These are phyloP conservation scores for Funneliformis geosporum DNA, from an alignment of 192 early-diverging fungal species.

Conservation along the genomic window DNA sequence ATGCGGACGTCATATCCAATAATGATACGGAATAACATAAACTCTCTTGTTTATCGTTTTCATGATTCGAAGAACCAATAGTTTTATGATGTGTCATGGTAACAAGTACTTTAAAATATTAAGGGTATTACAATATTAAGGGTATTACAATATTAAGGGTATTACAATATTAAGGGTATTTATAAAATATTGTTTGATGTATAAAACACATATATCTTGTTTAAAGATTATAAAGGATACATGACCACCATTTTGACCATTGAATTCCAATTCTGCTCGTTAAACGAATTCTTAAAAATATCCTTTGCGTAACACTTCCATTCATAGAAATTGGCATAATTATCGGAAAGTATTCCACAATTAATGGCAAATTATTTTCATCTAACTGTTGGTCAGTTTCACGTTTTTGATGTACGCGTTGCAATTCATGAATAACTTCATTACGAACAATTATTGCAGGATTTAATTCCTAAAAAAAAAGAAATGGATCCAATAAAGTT, in stretches of 20 bases:
- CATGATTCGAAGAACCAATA: not conserved
- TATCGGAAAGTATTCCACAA: slow-evolving; percentile 8
- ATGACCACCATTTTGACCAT: slow-evolving; percentile 26
- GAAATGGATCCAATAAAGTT: not conserved
- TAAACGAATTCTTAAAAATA: slow-evolving; percentile 15
- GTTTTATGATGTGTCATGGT: not conserved
- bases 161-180: not conserved
- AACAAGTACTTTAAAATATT: not conserved
- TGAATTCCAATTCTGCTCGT: slow-evolving; percentile 15
- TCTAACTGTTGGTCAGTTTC: not conserved
- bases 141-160: not conserved
- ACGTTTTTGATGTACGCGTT: slow-evolving; percentile 15
- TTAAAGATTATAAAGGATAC: slow-evolving; percentile 13
- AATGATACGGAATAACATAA: slow-evolving; percentile 29
- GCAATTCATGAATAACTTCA: slow-evolving; percentile 22
- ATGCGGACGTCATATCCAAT: slow-evolving; percentile 14
- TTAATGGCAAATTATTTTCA: not conserved
- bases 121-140: not conserved
- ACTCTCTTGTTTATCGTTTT: not conserved
- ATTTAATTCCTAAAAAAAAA: not conserved
- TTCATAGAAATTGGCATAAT: slow-evolving; percentile 11
- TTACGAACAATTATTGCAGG: slow-evolving; percentile 21
- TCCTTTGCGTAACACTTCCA: slow-evolving; percentile 4
- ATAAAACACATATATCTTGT: no score
- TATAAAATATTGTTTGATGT: not conserved